Percentiles rank a stretch among this genome's conserved stretches.
Evolutionary conservation across 2,329 filamentous ascomycete genomes (phyloP).

Genomic region (Penicillium sp.): DNA sequence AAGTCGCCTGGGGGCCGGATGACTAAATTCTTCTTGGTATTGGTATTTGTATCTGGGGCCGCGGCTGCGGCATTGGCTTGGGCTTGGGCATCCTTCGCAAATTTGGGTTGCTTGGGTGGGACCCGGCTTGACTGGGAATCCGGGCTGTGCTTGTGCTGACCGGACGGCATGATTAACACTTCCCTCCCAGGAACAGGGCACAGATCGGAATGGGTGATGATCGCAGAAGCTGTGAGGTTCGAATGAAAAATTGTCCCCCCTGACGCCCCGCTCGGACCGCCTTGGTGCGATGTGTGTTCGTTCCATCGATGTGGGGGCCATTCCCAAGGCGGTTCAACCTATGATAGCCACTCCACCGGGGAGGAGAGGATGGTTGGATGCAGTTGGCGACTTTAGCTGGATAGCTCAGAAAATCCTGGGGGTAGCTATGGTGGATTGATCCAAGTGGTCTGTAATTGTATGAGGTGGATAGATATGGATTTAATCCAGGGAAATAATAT

Average conservation of each 20-base stretch:
- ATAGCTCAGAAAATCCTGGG: no score
- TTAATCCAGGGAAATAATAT: no score
- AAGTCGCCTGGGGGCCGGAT: conserved; percentile 5
- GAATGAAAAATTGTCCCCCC: conserved; percentile 9
- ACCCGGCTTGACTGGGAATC: conserved; percentile 3
- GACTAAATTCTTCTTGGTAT: conserved; percentile 5
- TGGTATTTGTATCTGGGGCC: conserved; percentile 1
- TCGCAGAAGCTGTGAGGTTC: conserved; percentile 1
- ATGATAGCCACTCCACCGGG: background rate
- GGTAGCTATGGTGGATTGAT: no score
- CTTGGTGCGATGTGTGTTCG: background rate
- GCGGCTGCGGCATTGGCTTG: no score
- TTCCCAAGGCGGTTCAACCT: background rate
- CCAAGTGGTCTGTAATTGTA: no score
- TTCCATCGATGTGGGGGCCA: conserved; percentile 2
- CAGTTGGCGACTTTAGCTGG: no score
- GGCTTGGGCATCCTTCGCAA: conserved; percentile 1
- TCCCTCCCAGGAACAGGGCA: background rate
- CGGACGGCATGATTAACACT: conserved; percentile 1
- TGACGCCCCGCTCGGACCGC: conserved; percentile 13
- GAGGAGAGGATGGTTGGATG: no score
- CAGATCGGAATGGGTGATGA: conserved; percentile 1
- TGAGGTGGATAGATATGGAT: no score
- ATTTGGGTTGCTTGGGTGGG: conserved; percentile 7
- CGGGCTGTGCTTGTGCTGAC: background rate